Evolutionary conservation across 106 monocot genomes (phyloP).

Genomic region (Xerophyta viscosa): DNA sequence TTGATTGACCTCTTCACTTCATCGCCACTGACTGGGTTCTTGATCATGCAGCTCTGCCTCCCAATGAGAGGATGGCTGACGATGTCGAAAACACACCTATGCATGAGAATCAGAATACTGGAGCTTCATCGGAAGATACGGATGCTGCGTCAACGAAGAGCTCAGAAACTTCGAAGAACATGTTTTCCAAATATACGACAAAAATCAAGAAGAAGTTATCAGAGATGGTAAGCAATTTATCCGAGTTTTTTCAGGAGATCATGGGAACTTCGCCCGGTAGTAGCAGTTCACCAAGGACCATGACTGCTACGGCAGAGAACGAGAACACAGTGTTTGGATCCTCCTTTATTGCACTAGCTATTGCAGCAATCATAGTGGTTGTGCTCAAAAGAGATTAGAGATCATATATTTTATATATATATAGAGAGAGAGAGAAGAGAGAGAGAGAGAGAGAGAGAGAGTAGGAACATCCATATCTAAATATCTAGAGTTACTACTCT

Average conservation of each 20-base stretch:
- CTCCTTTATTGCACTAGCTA: constrained; percentile 42
- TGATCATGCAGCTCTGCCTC: not conserved
- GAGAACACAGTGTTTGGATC: constrained; percentile 6
- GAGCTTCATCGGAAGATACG: not conserved
- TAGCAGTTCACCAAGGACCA: not conserved
- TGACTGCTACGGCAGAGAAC: not conserved
- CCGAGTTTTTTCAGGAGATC: constrained; percentile 3
- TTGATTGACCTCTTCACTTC: too few species aligned
- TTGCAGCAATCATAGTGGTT: constrained; percentile 53
- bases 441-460: too few species aligned
- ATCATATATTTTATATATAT: too few species aligned
- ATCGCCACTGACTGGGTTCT: too few species aligned
- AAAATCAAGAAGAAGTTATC: not conserved
- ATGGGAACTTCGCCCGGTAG: not conserved
- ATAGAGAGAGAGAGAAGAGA: too few species aligned
- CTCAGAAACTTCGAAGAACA: not conserved
- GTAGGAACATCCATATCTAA: too few species aligned
- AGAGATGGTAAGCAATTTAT: constrained; percentile 5
- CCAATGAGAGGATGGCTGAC: not conserved
- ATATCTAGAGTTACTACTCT: too few species aligned
- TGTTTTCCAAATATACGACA: not conserved
- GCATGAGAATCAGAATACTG: not conserved
- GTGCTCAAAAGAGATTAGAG: constrained; percentile 49
- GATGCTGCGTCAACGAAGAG: not conserved
- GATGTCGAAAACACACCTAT: not conserved